Evolutionary conservation across 495 filamentous ascomycete genomes (phyloP).

Genomic region (Penicillium canariense): DNA sequence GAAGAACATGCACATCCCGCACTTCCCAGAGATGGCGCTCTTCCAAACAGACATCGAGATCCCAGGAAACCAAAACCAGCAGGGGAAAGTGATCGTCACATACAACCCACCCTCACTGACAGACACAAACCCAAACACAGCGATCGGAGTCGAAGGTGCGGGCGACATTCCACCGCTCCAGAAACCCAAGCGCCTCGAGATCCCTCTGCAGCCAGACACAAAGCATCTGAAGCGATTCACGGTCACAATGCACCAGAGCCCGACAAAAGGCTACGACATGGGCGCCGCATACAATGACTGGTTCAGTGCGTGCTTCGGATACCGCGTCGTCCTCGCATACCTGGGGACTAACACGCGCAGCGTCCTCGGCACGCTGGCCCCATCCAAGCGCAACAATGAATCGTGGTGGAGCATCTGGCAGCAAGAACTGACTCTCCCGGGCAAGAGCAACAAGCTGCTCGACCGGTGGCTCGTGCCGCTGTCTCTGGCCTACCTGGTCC

Average conservation of each 20-base stretch:
- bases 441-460: neutral
- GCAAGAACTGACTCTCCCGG: neutral
- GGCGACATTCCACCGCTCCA: constrained; percentile 8
- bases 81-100: constrained; percentile 53
- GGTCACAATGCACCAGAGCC: constrained; percentile 62
- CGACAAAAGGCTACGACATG: constrained; percentile 67
- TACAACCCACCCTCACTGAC: constrained; percentile 41
- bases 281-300: constrained; percentile 62
- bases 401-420: neutral
- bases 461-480: neutral
- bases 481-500: neutral
- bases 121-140: neutral
- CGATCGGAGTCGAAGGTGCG: neutral
- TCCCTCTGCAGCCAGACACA: constrained; percentile 60
- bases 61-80: constrained; percentile 22
- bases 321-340: constrained; percentile 63
- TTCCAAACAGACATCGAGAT: constrained; percentile 60
- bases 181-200: constrained; percentile 38
- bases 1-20: constrained; percentile 66
- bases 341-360: constrained; percentile 60
- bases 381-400: constrained; percentile 23
- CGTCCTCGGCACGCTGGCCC: constrained; percentile 60
- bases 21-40: constrained; percentile 62
- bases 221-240: constrained; percentile 34
- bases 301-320: constrained; percentile 73